Conservation (phyloP, 2,329 filamentous ascomycete genomes). For the Scortechinia acanthostroma region DNA sequence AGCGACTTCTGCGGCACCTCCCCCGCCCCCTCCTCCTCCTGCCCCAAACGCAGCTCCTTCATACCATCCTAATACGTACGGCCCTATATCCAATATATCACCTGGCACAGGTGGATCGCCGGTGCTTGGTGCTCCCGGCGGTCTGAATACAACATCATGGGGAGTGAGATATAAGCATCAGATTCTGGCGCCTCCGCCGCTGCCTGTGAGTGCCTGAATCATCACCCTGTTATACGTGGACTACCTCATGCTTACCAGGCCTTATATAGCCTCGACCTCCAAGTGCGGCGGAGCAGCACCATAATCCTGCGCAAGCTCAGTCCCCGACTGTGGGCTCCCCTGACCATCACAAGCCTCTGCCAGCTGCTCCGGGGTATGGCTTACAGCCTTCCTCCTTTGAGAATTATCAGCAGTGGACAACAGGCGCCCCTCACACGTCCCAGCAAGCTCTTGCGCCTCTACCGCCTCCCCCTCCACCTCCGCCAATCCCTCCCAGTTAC, state of each 20-base stretch:
- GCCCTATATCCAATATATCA: too few relatives aligned
- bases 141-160: slow-evolving; percentile 26
- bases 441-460: slow-evolving; percentile 12
- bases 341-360: background rate
- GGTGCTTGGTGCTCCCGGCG: slow-evolving; percentile 10
- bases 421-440: slow-evolving; percentile 9
- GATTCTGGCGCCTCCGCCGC: slow-evolving; percentile 17
- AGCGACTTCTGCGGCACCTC: background rate
- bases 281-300: background rate
- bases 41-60: slow-evolving; percentile 8
- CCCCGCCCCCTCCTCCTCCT: slow-evolving; percentile 7
- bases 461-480: slow-evolving; percentile 22
- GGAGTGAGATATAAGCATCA: slow-evolving; percentile 30
- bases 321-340: background rate
- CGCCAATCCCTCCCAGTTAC: slow-evolving; percentile 27
- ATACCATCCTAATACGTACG: slow-evolving; percentile 11
- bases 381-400: too few relatives aligned
- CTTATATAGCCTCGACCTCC: background rate
- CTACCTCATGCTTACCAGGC: background rate
- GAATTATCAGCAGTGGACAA: too few relatives aligned
- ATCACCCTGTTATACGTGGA: too few relatives aligned
- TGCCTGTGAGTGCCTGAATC: slow-evolving; percentile 23
- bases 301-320: background rate
- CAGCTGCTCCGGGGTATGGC: slow-evolving; percentile 5
- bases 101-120: too few relatives aligned